Conservation (phyloP, 1,139 yeast species). For the Geotrichum armillariae region DNA sequence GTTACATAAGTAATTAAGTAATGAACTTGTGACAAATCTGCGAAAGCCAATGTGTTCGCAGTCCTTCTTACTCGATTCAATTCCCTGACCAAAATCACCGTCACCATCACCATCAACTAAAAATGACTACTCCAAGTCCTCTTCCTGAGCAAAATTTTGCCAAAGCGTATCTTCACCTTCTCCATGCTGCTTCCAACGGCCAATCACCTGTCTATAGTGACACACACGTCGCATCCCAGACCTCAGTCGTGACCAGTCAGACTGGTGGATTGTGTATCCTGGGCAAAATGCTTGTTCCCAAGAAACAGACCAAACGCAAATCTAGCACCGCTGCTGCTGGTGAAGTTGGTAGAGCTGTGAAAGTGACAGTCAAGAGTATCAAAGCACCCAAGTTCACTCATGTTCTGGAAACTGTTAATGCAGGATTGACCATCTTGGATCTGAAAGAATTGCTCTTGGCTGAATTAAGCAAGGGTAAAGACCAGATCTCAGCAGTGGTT, state of each 20-base stretch:
- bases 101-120: slow-evolving; percentile 67
- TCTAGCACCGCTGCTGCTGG: not conserved
- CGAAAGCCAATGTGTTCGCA: no score
- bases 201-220: slow-evolving; percentile 3
- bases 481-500: not conserved
- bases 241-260: not conserved
- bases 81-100: no score
- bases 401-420: not conserved
- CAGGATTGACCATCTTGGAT: slow-evolving; percentile 4
- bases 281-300: slow-evolving; percentile 14
- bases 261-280: not conserved
- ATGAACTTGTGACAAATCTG: no score
- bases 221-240: slow-evolving; percentile 6
- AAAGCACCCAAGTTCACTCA: slow-evolving; percentile 13
- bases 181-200: slow-evolving; percentile 7
- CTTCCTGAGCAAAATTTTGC: slow-evolving; percentile 11
- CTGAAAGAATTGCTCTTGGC: slow-evolving; percentile 3
- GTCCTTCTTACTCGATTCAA: no score
- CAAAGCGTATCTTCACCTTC: slow-evolving; percentile 9
- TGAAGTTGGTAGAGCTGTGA: not conserved
- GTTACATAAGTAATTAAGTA: no score
- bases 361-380: slow-evolving; percentile 12
- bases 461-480: not conserved
- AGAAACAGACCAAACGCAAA: slow-evolving; percentile 2
- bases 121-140: slow-evolving; percentile 4